Conservation (phyloP, 2,329 filamentous ascomycete species). For the Cryphonectria radicalis region DNA sequence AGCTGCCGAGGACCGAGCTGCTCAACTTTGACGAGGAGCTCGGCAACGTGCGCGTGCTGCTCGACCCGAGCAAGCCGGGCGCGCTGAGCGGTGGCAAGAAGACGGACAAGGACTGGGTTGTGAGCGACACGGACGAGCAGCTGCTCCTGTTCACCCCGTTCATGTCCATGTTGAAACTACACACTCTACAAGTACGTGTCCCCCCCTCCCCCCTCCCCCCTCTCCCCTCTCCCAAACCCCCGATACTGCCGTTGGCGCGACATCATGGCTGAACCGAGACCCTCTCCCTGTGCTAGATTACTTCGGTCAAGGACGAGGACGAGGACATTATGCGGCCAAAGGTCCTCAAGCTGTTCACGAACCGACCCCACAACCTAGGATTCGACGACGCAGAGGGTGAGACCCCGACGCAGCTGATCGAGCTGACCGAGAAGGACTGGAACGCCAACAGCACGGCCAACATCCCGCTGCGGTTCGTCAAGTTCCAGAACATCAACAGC, state of each 20-base stretch:
- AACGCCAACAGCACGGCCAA: constrained; percentile 75
- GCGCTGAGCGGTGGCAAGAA: constrained; percentile 62
- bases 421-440: constrained; percentile 79
- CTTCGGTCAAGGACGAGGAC: constrained; percentile 69
- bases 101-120: constrained; percentile 78
- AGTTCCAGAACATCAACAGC: constrained; percentile 92
- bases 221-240: too few relatives aligned
- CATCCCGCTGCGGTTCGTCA: constrained; percentile 83
- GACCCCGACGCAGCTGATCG: constrained; percentile 77
- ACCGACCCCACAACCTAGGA: constrained; percentile 86
- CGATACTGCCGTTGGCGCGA: not conserved
- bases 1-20: constrained; percentile 79
- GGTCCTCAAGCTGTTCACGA: constrained; percentile 84
- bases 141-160: constrained; percentile 92
- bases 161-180: constrained; percentile 84
- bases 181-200: constrained; percentile 68
- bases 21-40: constrained; percentile 83
- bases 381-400: constrained; percentile 95
- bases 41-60: constrained; percentile 73
- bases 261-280: not conserved
- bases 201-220: too few relatives aligned
- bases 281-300: constrained; percentile 64
- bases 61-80: constrained; percentile 70
- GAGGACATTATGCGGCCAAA: constrained; percentile 80
- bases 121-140: constrained; percentile 97